Evolutionary conservation across 495 filamentous ascomycete genomes (phyloP), one percentile per base, ranked within the genome.

Genomic region (Aspergillus saccharolyticus): DNA sequence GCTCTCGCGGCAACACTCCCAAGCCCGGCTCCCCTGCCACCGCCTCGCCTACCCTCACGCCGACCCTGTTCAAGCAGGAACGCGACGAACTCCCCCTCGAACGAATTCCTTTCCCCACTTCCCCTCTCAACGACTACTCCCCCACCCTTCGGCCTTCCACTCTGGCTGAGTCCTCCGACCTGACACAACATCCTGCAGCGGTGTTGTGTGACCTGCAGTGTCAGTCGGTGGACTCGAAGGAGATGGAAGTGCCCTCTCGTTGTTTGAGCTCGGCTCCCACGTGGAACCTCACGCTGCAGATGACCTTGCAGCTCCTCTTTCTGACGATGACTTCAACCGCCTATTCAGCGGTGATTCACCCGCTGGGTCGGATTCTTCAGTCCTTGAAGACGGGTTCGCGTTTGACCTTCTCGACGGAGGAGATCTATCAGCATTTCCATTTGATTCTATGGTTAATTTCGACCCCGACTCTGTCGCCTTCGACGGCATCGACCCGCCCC

Each of bases 121-220:
- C 78, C 19, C 74, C 78, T 51, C 55, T 73, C 28, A 71, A 73
- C 66, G 76, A 77, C 51, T 78, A 77, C 68, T 82, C 79, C 7
- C 76, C 76, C 14, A 78, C 70, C 53, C 66, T 80, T 14, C 70
- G 75, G 63, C 77, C 77, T 61, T 74, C 78, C 65, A 72, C 73
- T 74, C 76, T 77, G 79, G 80, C 80, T 74, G 80, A 82, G 80
- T 86, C 88, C 78, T 79, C 88, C 83, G 89, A 94, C 80, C 74
- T 82, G 94, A 91, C 91, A 97, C 93, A 96, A 96, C 93, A 96
- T 96, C 90, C 94, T 96, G 94, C 94, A 80, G 93, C 82, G 91
- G 85, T 96, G 92, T 96, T 97, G 93, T 97, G 90, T 81, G 94
- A 93, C 94, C 94, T 96, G 94, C 94, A 87, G 94, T 98, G 94